Conservation (phyloP, 768 basidiomycete species). For the Agaricus blazei region DNA sequence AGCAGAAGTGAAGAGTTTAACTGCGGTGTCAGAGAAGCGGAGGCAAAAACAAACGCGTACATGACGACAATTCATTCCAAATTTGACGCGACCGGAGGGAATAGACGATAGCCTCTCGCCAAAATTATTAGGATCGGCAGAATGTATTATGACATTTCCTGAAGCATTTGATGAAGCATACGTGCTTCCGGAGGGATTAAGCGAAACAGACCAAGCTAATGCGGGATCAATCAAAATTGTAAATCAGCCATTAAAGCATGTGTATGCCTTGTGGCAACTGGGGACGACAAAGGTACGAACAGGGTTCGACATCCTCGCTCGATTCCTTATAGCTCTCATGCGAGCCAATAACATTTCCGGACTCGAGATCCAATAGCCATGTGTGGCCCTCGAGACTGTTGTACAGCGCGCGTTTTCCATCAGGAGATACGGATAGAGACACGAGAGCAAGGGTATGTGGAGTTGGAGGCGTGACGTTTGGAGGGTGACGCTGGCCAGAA, state of each 20-base stretch:
- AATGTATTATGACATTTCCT: constrained; percentile 69
- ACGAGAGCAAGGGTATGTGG: constrained; percentile 85
- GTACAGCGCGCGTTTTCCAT: constrained; percentile 64
- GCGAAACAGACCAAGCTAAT: constrained; percentile 78
- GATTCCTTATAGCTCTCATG: constrained; percentile 70
- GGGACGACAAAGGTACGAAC: constrained; percentile 37
- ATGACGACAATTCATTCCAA: constrained; percentile 71
- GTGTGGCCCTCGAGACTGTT: constrained; percentile 86
- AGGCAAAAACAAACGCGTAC: constrained; percentile 30
- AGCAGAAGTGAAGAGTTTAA: not conserved
- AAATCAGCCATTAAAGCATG: constrained; percentile 5
- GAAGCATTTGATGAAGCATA: constrained; percentile 72
- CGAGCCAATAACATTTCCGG: constrained; percentile 53
- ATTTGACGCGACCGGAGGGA: constrained; percentile 66
- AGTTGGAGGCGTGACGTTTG: constrained; percentile 45
- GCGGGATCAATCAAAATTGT: not conserved
- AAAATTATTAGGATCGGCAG: constrained; percentile 61
- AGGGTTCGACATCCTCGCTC: constrained; percentile 58
- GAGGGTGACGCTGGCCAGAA: constrained; percentile 54
- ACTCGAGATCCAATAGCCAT: constrained; percentile 64
- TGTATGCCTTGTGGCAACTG: constrained; percentile 8
- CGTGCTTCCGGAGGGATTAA: constrained; percentile 68
- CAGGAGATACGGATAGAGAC: constrained; percentile 66
- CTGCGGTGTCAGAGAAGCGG: not conserved
- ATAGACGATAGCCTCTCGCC: constrained; percentile 57